A percentile compares a stretch with the other conserved stretches of the same genome.
Conservation (phyloP, 164 flowering plant species). For the Macadamia tetraphylla region DNA sequence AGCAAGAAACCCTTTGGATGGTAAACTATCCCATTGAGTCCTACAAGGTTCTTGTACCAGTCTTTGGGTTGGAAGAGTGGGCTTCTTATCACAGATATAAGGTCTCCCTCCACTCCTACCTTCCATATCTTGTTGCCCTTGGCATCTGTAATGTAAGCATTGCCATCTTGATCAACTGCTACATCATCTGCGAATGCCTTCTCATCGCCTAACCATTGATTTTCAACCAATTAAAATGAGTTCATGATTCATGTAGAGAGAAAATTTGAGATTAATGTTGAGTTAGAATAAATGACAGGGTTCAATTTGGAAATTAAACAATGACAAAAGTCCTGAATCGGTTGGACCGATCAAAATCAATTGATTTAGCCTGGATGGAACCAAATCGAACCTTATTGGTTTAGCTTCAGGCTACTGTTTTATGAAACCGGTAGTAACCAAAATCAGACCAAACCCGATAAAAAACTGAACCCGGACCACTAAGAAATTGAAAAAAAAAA, state of each 20-base stretch:
- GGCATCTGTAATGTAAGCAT: slow-evolving; percentile 75
- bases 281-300: background rate
- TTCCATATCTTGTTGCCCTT: slow-evolving; percentile 71
- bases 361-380: no score
- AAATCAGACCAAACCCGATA: no score
- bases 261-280: background rate
- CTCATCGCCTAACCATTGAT: slow-evolving; percentile 44
- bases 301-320: background rate
- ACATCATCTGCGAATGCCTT: slow-evolving; percentile 82
- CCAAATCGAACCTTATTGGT: no score
- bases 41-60: slow-evolving; percentile 68
- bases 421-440: no score
- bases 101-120: slow-evolving; percentile 54
- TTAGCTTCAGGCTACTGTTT: no score
- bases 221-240: background rate
- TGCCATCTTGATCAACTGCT: slow-evolving; percentile 77
- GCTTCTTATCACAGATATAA: slow-evolving; percentile 38
- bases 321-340: no score
- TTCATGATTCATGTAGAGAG: background rate
- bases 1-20: slow-evolving; percentile 85
- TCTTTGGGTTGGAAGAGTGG: slow-evolving; percentile 58
- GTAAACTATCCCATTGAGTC: slow-evolving; percentile 78
- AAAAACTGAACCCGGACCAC: no score
- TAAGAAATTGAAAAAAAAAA: no score
- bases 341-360: no score